Conservation (phyloP, 371 early-diverging fungal genomes). For the Mortierella sp. region DNA sequence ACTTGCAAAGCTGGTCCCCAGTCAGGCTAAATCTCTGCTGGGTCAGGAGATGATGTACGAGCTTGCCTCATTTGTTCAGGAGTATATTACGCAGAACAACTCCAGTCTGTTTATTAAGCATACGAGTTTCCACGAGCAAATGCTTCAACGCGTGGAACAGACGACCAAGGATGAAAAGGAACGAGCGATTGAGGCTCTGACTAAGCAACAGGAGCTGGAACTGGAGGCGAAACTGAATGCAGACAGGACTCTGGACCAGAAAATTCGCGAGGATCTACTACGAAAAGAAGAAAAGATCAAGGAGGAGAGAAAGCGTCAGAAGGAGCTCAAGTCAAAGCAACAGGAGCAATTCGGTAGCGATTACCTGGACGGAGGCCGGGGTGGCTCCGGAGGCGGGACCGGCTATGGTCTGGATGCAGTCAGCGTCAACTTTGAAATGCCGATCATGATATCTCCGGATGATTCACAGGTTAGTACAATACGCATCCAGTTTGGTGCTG, state of each 20-base stretch:
- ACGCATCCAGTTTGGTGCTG: slow-evolving; percentile 22
- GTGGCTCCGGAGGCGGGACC: slow-evolving; percentile 39
- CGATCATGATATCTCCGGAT: slow-evolving; percentile 60
- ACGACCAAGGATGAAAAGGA: slow-evolving; percentile 58
- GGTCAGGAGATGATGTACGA: slow-evolving; percentile 86
- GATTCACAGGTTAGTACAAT: slow-evolving; percentile 60
- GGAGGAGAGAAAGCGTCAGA: slow-evolving; percentile 60
- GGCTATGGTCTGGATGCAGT: slow-evolving; percentile 58
- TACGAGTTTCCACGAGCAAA: slow-evolving; percentile 70
- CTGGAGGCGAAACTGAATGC: slow-evolving; percentile 54
- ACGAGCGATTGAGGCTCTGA: slow-evolving; percentile 46
- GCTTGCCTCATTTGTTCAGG: slow-evolving; percentile 70
- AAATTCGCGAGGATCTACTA: slow-evolving; percentile 58
- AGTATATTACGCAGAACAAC: slow-evolving; percentile 75
- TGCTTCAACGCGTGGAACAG: slow-evolving; percentile 69
- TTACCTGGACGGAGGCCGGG: slow-evolving; percentile 27
- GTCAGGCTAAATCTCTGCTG: slow-evolving; percentile 59
- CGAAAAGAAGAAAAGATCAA: slow-evolving; percentile 64
- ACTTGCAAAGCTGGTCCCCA: slow-evolving; percentile 57
- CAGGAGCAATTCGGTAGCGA: slow-evolving; percentile 47
- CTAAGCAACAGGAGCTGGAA: slow-evolving; percentile 55
- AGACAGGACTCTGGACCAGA: slow-evolving; percentile 59
- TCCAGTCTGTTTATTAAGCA: slow-evolving; percentile 64
- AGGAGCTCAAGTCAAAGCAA: slow-evolving; percentile 45
- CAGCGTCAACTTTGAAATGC: slow-evolving; percentile 62